Evolutionary conservation across 1,139 yeast genomes (phyloP), one percentile per base, ranked within the genome.

Genomic region (Hyphopichia wangnamkhiaoensis): DNA sequence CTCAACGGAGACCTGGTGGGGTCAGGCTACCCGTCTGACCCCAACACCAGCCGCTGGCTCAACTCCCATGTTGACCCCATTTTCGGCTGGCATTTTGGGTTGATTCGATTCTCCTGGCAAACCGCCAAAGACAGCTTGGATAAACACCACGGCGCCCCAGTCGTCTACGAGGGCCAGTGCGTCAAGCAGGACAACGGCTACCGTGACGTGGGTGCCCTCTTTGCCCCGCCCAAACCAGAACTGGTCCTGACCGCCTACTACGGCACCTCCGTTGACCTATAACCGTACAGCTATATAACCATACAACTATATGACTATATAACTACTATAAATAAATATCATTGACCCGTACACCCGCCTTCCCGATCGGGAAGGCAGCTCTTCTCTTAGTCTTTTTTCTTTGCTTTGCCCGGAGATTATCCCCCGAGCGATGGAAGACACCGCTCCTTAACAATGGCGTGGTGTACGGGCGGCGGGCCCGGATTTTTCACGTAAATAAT

Each of bases 21-120:
- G 0, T 86, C 95, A 0, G 98, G 98, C 1, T 93, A 93, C 58
- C 98, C 98, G 0, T 79, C 94, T 3, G 98, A 94, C 59, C 94
- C 96, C 4, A 79, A 80, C 44, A 93, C 98, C 0, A 74, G 79
- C 14, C 54, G 55, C 20, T 94, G 96, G 96, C 67, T 93, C 33
- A 71, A 74, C 33, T 50, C 60, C 1, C 67, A 74, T 31, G 79
- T 86, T 25, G 89, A 88, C 55, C 77, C 78, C 3, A 69, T 91
- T 15, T 88, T 88, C 63, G 98, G 98, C 0, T 94, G 98, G 98
- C 76, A 80, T 35, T 74, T 73, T 37, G 76, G 81, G 4, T 68
- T 89, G 34, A 82, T 87, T 3, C 65, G 99, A 40, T 93, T 85
- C 54, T 89, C 95, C 34, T 93, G 99, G 98, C 94, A 88, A 53